Evolutionary conservation across 805 yeast species (phyloP).

Genomic region (Saturnispora sekii): DNA sequence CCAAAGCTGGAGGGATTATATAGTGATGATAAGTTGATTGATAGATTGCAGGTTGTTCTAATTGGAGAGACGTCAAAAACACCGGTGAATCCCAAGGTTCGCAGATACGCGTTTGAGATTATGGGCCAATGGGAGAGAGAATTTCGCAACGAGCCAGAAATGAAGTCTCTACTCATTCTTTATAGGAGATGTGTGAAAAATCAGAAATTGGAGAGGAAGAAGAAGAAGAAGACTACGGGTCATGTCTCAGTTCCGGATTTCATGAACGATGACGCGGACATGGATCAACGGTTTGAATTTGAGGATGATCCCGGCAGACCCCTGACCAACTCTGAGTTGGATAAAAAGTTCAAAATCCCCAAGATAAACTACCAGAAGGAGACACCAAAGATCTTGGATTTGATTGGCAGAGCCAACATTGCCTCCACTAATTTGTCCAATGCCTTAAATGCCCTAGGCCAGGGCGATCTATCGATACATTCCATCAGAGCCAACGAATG

Average conservation of each 20-base stretch:
- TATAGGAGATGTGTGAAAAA: constrained; percentile 22
- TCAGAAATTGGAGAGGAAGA: constrained; percentile 2
- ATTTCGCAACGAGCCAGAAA: constrained; percentile 39
- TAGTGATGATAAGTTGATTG: constrained; percentile 58
- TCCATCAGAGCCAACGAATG: constrained; percentile 49
- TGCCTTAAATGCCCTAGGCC: constrained; percentile 35
- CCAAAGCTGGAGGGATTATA: constrained; percentile 38
- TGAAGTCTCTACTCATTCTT: constrained; percentile 38
- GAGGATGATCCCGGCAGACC: constrained; percentile 11
- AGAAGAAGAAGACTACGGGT: constrained; percentile 7
- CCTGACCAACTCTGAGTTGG: constrained; percentile 28
- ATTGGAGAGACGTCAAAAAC: constrained; percentile 26
- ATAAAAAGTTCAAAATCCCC: constrained; percentile 52
- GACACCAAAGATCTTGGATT: constrained; percentile 56
- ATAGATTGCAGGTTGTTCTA: constrained; percentile 45
- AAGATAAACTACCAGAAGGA: constrained; percentile 60
- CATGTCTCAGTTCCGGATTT: constrained; percentile 28
- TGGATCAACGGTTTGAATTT: constrained; percentile 26
- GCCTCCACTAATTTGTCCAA: constrained; percentile 64
- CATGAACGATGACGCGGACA: constrained; percentile 45
- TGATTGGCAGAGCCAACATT: constrained; percentile 68
- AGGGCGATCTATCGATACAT: constrained; percentile 50
- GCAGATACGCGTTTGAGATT: constrained; percentile 38
- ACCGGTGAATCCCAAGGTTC: constrained; percentile 31
- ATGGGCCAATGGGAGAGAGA: constrained; percentile 62